Evolutionary conservation across 2,329 filamentous ascomycete genomes (phyloP).

Genomic region (Cercospora beticola): DNA sequence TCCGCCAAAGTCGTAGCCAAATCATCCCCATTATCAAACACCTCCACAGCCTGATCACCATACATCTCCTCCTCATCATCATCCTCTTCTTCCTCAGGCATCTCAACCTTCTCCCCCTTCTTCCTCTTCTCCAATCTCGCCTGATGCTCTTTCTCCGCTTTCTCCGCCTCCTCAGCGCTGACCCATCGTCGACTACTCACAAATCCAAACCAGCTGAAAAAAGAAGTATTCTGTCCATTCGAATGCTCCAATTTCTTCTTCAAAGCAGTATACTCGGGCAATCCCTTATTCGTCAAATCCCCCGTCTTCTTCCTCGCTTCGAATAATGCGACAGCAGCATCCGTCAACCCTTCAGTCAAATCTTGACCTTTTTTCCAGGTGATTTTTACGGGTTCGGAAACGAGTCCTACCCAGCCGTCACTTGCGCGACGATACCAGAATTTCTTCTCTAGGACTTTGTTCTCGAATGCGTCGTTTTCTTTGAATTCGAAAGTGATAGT

Average conservation of each 20-base stretch:
- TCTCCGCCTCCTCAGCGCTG: constrained; percentile 67
- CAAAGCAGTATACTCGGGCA: constrained; percentile 57
- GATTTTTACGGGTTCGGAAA: constrained; percentile 86
- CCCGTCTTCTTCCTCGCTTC: constrained; percentile 58
- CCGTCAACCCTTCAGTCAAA: constrained; percentile 75
- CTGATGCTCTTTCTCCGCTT: constrained; percentile 60
- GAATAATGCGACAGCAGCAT: constrained; percentile 68
- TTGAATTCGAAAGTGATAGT: constrained; percentile 74
- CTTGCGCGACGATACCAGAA: constrained; percentile 77
- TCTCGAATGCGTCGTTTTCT: constrained; percentile 78
- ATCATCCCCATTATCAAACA: constrained; percentile 85
- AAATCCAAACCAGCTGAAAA: constrained; percentile 90
- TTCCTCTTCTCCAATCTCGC: constrained; percentile 54
- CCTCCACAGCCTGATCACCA: constrained; percentile 70
- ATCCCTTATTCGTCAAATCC: constrained; percentile 45
- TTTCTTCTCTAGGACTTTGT: constrained; percentile 80
- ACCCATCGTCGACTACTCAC: constrained; percentile 63
- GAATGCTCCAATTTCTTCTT: constrained; percentile 52
- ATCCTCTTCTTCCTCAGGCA: constrained; percentile 50
- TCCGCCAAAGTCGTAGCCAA: constrained; percentile 78
- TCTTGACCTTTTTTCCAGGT: constrained; percentile 78
- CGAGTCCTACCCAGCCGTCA: constrained; percentile 71
- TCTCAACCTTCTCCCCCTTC: constrained; percentile 38
- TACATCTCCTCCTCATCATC: constrained; percentile 62
- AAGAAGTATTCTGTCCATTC: constrained; percentile 58